Conservation (phyloP, 495 filamentous ascomycete species). For the Alectoria sarmentosa region DNA sequence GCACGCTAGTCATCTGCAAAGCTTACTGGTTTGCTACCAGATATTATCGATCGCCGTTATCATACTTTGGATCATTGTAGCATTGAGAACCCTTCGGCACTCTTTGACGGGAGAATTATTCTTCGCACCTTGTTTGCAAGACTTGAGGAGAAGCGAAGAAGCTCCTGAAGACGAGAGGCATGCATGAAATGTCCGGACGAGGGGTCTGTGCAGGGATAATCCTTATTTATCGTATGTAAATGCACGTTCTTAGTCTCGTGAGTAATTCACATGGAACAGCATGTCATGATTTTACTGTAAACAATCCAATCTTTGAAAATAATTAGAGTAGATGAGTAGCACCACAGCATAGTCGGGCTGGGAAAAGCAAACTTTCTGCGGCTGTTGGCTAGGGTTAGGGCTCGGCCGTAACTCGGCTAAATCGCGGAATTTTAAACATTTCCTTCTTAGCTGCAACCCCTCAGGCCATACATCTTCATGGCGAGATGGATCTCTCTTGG, state of each 20-base stretch:
- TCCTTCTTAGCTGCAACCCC: not conserved
- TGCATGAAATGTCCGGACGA: too few relatives aligned
- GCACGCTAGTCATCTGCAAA: not conserved
- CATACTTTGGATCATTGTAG: slow-evolving; percentile 46
- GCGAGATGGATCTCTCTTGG: slow-evolving; percentile 20
- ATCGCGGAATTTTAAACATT: not conserved
- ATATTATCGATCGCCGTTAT: slow-evolving; percentile 43
- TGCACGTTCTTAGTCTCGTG: too few relatives aligned
- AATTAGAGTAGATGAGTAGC: too few relatives aligned
- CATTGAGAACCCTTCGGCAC: slow-evolving; percentile 38
- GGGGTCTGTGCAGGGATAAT: too few relatives aligned
- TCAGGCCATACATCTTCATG: not conserved
- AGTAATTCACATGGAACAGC: too few relatives aligned
- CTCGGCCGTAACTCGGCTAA: not conserved
- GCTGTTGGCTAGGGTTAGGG: too few relatives aligned
- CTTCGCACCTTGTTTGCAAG: slow-evolving; percentile 45
- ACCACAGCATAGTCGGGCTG: too few relatives aligned
- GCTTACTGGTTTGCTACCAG: slow-evolving; percentile 23
- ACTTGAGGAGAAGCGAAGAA: slow-evolving; percentile 33
- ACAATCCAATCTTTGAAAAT: too few relatives aligned
- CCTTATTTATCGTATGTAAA: too few relatives aligned
- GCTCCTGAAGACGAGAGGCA: too few relatives aligned
- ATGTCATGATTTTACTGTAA: too few relatives aligned
- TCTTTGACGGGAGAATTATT: slow-evolving; percentile 42
- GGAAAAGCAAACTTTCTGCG: too few relatives aligned